These are phyloP conservation scores for Polyporus arcularius DNA, from an alignment of 768 basidiomycete species.

Conservation along the genomic window DNA sequence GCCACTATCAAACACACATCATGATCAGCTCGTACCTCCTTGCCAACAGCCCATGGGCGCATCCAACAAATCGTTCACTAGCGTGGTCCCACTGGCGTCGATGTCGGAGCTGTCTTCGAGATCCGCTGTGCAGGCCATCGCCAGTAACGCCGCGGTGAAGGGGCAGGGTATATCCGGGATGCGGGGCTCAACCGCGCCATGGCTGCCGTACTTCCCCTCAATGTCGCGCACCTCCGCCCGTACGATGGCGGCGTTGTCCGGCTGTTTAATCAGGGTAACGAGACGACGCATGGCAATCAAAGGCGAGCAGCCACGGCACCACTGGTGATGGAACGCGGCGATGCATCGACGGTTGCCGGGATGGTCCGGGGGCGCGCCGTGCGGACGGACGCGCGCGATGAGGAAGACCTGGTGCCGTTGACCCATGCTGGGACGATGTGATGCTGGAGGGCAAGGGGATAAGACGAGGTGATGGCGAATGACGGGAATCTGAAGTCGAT, in stretches of 20 bases:
- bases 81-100: constrained; percentile 22
- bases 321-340: constrained; percentile 42
- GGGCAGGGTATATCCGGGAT: constrained; percentile 35
- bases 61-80: constrained; percentile 20
- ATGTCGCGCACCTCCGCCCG: constrained; percentile 35
- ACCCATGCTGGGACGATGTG: constrained; percentile 31
- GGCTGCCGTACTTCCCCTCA: constrained; percentile 33
- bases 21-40: constrained; percentile 24
- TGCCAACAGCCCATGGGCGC: constrained; percentile 29
- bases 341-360: constrained; percentile 40
- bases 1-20: not conserved
- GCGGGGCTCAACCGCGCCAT: constrained; percentile 10
- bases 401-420: constrained; percentile 44
- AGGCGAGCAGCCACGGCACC: constrained; percentile 40
- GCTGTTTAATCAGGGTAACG: constrained; percentile 36
- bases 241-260: constrained; percentile 40
- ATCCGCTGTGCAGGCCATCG: constrained; percentile 31
- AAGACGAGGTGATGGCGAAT: too few relatives aligned
- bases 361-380: constrained; percentile 13
- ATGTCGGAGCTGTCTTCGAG: constrained; percentile 18
- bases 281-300: constrained; percentile 35
- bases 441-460: too few relatives aligned
- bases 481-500: too few relatives aligned
- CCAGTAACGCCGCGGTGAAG: constrained; percentile 34
- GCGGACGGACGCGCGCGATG: constrained; percentile 36